Conservation (phyloP, 495 filamentous ascomycete genomes). For the Podospora appendiculata region DNA sequence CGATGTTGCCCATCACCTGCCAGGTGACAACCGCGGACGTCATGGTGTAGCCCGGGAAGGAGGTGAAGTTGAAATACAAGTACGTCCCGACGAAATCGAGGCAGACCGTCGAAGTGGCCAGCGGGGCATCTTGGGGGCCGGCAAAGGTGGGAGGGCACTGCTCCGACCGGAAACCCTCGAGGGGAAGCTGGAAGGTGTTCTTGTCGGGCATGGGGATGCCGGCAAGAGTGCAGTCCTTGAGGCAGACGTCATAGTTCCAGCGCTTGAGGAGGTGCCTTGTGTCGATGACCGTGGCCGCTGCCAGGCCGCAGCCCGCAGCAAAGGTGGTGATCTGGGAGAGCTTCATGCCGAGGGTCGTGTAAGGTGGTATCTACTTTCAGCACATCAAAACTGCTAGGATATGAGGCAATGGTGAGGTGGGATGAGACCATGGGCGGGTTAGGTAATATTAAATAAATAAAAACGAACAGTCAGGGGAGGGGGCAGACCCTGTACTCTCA, state of each 20-base stretch:
- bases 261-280: not conserved
- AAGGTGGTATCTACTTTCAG: no score
- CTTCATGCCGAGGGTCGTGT: not conserved
- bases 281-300: not conserved
- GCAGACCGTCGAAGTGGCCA: constrained; percentile 2
- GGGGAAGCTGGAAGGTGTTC: constrained; percentile 3
- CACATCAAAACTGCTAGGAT: no score
- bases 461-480: no score
- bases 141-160: constrained; percentile 7
- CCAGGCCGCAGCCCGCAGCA: not conserved
- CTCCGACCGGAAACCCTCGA: constrained; percentile 5
- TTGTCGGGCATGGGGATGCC: constrained; percentile 7
- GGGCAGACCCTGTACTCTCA: no score
- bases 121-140: not conserved
- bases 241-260: constrained; percentile 5
- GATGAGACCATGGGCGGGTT: no score
- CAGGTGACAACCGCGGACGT: constrained; percentile 1
- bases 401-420: no score
- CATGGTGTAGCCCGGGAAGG: constrained; percentile 10
- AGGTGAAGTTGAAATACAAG: constrained; percentile 7
- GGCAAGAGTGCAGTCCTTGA: constrained; percentile 4
- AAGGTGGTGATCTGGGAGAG: not conserved
- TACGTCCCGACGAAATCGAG: constrained; percentile 4
- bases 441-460: no score
- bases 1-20: constrained; percentile 1